Evolutionary conservation across 345 rosid genomes (phyloP).

Genomic region (Camelina sativa): DNA sequence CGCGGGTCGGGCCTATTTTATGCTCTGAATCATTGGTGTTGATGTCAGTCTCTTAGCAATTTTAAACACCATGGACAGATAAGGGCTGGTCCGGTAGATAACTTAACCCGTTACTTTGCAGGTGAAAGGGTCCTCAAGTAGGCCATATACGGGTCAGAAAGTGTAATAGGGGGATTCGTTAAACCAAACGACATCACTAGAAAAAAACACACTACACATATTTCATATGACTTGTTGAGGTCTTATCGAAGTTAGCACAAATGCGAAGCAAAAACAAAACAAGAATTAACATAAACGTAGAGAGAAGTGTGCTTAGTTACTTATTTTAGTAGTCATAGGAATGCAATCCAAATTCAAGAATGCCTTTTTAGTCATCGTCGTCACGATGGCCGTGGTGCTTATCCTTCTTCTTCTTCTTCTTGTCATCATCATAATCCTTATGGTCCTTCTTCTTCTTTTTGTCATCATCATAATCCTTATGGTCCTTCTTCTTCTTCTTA

Average conservation of each 20-base stretch:
- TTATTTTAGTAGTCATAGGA: conserved; percentile 18
- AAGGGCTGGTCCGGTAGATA: too few relatives aligned
- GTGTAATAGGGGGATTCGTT: too few relatives aligned
- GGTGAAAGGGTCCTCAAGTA: too few relatives aligned
- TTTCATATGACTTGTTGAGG: not conserved
- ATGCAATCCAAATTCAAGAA: not conserved
- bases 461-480: conserved; percentile 1
- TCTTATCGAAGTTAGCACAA: conserved; percentile 23
- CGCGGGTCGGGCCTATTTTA: too few relatives aligned
- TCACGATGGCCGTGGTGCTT: conserved; percentile 30
- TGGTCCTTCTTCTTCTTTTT: conserved; percentile 23
- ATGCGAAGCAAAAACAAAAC: conserved; percentile 24
- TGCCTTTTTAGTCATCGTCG: conserved; percentile 28
- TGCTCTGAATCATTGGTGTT: too few relatives aligned
- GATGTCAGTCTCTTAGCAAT: too few relatives aligned
- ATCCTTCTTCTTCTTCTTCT: conserved; percentile 33
- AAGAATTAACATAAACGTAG: not conserved
- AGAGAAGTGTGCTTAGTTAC: conserved; percentile 8
- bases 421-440: not conserved
- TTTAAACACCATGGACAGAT: too few relatives aligned
- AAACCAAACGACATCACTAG: too few relatives aligned
- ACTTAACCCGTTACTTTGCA: too few relatives aligned
- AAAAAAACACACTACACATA: too few relatives aligned
- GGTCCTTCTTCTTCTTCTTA: not conserved
- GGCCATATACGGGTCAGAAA: too few relatives aligned